Percentiles rank a stretch among this genome's conserved stretches.
phyloP scores from a whole-genome alignment of 2,329 filamentous ascomycete species.

The Aspergillus sp. region DNA sequence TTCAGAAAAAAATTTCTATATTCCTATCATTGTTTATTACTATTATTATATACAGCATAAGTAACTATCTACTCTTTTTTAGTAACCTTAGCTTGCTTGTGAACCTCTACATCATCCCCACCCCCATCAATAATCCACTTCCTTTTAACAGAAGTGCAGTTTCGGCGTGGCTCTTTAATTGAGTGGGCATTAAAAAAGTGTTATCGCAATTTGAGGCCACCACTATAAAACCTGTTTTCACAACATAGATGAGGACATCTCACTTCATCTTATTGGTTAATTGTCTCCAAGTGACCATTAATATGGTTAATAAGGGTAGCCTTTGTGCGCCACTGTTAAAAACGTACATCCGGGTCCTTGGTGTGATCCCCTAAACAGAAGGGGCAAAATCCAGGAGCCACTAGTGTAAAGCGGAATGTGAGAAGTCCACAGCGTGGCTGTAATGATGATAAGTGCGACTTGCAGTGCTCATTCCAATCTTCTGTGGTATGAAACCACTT shows the following conservation, averaged over 20 bases:
- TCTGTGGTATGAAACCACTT: neutral
- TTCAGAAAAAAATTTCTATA: too few relatives aligned
- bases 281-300: slow-evolving; percentile 4
- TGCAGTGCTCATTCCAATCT: slow-evolving; percentile 8
- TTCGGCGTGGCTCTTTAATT: slow-evolving; percentile 7
- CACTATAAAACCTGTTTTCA: neutral
- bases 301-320: slow-evolving; percentile 14
- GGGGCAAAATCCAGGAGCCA: slow-evolving; percentile 10
- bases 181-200: slow-evolving; percentile 9
- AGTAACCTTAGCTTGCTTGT: too few relatives aligned
- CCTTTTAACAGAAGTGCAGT: slow-evolving; percentile 4
- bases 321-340: slow-evolving; percentile 14
- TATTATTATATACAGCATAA: too few relatives aligned
- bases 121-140: neutral
- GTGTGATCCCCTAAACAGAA: slow-evolving; percentile 14
- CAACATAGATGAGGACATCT: neutral
- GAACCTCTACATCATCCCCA: too few relatives aligned
- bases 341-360: slow-evolving; percentile 2
- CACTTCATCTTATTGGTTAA: neutral
- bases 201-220: neutral
- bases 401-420: slow-evolving; percentile 15
- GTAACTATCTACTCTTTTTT: too few relatives aligned
- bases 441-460: slow-evolving; percentile 2
- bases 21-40: too few relatives aligned
- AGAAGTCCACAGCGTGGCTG: slow-evolving; percentile 12